phyloP scores from a whole-genome alignment of 257 asterid species.

The Solanum gandarillasii region DNA sequence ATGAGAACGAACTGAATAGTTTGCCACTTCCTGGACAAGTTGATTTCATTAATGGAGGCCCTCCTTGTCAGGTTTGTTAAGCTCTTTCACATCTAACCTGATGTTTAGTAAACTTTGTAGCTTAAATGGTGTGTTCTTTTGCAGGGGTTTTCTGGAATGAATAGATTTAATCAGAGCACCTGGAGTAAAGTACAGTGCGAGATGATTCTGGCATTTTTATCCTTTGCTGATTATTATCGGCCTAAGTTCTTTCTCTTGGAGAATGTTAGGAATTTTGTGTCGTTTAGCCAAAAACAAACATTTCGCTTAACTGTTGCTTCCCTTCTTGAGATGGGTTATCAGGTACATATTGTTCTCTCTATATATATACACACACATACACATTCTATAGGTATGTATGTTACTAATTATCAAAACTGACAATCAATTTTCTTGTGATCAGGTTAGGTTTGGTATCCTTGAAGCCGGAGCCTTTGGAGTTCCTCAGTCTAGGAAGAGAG shows the following conservation, averaged over 20 bases:
- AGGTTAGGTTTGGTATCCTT: slow-evolving; percentile 90
- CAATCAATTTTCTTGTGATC: slow-evolving; percentile 2
- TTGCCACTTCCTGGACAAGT: slow-evolving; percentile 92
- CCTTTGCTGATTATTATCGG: slow-evolving; percentile 90
- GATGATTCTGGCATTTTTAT: slow-evolving; percentile 89
- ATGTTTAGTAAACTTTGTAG: slow-evolving; percentile 5
- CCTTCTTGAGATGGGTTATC: slow-evolving; percentile 96
- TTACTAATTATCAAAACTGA: background rate
- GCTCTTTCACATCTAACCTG: background rate
- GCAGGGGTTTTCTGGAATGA: slow-evolving; percentile 98
- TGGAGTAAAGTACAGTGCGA: slow-evolving; percentile 99
- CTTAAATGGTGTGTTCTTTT: slow-evolving; percentile 2
- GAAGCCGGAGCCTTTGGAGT: slow-evolving; percentile 98
- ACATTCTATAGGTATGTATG: background rate
- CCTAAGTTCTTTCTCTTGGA: slow-evolving; percentile 89
- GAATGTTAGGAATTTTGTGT: slow-evolving; percentile 88
- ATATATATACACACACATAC: background rate
- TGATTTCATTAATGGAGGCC: slow-evolving; percentile 96
- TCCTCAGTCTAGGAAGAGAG: slow-evolving; percentile 94
- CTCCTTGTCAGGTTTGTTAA: slow-evolving; percentile 86
- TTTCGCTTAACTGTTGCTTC: slow-evolving; percentile 84
- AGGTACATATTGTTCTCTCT: slow-evolving; percentile 30
- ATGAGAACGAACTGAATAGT: slow-evolving; percentile 43
- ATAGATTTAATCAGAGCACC: slow-evolving; percentile 79
- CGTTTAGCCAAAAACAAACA: slow-evolving; percentile 95